These are phyloP conservation scores for Aspergillus indologenus DNA, from an alignment of 495 filamentous ascomycete species.

Conservation along the genomic window DNA sequence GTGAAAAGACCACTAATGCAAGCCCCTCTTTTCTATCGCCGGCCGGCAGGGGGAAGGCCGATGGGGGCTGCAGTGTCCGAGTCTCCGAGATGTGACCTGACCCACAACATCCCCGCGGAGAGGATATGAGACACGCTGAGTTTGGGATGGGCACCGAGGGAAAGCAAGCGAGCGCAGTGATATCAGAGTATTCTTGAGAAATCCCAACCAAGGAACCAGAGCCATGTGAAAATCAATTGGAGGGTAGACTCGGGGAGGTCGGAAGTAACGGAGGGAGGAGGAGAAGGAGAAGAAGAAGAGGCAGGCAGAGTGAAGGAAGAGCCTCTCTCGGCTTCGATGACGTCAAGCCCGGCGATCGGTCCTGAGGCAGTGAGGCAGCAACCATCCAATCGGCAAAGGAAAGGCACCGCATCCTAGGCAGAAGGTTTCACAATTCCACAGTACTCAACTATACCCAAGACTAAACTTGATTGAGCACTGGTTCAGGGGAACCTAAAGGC, in stretches of 20 bases:
- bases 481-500: not conserved
- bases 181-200: not conserved
- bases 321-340: slow-evolving; percentile 3
- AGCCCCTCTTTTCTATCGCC: not conserved
- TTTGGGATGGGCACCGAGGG: not conserved
- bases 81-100: not conserved
- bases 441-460: too few relatives aligned
- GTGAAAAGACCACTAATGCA: not conserved
- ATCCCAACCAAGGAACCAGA: not conserved
- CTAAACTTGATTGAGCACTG: not conserved
- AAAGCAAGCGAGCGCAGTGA: not conserved
- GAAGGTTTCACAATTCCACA: not conserved
- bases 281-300: too few relatives aligned
- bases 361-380: slow-evolving; percentile 12
- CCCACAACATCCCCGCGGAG: not conserved
- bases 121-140: not conserved
- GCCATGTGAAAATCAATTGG: not conserved
- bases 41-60: not conserved
- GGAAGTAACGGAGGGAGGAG: not conserved
- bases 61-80: not conserved
- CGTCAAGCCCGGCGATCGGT: slow-evolving; percentile 12
- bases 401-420: not conserved
- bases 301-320: not conserved
- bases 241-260: not conserved
- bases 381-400: not conserved